phyloP scores from a whole-genome alignment of 192 early-diverging fungal genomes.

The Paraglomus brasilianum region DNA sequence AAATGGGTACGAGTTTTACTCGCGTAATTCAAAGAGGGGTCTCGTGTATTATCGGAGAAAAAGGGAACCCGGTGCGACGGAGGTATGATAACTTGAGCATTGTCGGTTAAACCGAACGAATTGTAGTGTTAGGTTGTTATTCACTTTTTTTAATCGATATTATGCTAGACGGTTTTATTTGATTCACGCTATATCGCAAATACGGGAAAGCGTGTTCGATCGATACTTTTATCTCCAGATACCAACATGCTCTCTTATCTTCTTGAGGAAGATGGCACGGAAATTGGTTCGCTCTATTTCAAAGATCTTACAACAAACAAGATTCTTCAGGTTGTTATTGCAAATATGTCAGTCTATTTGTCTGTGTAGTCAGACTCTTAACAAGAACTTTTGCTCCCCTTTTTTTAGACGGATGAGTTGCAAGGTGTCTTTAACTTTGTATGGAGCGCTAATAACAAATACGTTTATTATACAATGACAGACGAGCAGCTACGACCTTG shows the following conservation, averaged over 20 bases:
- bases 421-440: conserved; percentile 68
- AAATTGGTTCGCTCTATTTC: conserved; percentile 52
- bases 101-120: not conserved
- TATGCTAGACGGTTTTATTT: conserved; percentile 49
- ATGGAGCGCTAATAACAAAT: conserved; percentile 56
- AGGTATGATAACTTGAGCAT: conserved; percentile 33
- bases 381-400: not conserved
- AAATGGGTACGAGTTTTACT: conserved; percentile 55
- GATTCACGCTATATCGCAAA: conserved; percentile 49
- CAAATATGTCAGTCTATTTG: not conserved
- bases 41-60: conserved; percentile 51
- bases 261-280: conserved; percentile 51
- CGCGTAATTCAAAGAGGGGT: conserved; percentile 46
- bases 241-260: conserved; percentile 54
- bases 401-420: conserved; percentile 33
- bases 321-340: conserved; percentile 40
- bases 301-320: conserved; percentile 40
- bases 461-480: conserved; percentile 68
- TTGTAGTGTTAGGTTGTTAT: not conserved
- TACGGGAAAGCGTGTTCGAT: conserved; percentile 47
- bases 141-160: not conserved
- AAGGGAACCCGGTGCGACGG: conserved; percentile 36
- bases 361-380: not conserved
- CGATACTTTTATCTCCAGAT: conserved; percentile 52
- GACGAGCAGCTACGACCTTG: conserved; percentile 67